phyloP scores from a whole-genome alignment of 2,329 filamentous ascomycete species.

The Chrysosporium keratinophilum region DNA sequence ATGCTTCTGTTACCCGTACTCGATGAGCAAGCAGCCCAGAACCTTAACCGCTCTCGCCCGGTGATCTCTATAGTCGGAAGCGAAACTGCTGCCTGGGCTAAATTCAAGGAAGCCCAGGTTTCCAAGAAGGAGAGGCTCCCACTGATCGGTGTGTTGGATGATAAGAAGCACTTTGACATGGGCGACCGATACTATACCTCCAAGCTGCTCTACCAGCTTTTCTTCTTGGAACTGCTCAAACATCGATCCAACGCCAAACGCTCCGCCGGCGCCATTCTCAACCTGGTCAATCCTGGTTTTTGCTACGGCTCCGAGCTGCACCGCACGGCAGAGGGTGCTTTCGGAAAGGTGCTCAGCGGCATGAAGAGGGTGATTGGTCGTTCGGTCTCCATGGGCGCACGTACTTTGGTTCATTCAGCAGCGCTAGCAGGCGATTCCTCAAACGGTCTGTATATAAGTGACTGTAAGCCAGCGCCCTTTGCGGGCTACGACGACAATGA shows the following conservation, averaged over 20 bases:
- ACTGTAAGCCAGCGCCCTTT: slow-evolving; percentile 34
- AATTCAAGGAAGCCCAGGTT: not conserved
- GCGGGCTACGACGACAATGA: too few species aligned
- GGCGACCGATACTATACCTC: slow-evolving; percentile 21
- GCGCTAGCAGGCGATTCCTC: slow-evolving; percentile 40
- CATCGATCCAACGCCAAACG: slow-evolving; percentile 21
- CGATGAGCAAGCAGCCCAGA: slow-evolving; percentile 6
- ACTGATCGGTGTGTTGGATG: too few species aligned
- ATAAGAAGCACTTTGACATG: slow-evolving; percentile 17
- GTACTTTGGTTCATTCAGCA: slow-evolving; percentile 40
- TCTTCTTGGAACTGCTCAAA: slow-evolving; percentile 29
- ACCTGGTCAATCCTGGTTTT: slow-evolving; percentile 16
- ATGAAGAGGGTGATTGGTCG: slow-evolving; percentile 12
- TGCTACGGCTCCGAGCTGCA: not conserved
- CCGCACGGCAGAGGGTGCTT: slow-evolving; percentile 6
- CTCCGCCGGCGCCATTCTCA: slow-evolving; percentile 28
- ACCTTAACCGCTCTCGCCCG: slow-evolving; percentile 13
- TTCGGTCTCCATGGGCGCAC: slow-evolving; percentile 33
- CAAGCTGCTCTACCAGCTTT: slow-evolving; percentile 32
- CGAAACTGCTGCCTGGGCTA: not conserved
- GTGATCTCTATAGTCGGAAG: not conserved
- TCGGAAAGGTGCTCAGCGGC: slow-evolving; percentile 20
- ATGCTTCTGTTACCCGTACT: slow-evolving; percentile 20
- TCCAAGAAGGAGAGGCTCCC: too few species aligned
- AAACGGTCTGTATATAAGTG: slow-evolving; percentile 44